Evolutionary conservation across 192 early-diverging fungal species (phyloP), one percentile per base, ranked within the genome.

Genomic region (Phlyctochytrium bullatum): DNA sequence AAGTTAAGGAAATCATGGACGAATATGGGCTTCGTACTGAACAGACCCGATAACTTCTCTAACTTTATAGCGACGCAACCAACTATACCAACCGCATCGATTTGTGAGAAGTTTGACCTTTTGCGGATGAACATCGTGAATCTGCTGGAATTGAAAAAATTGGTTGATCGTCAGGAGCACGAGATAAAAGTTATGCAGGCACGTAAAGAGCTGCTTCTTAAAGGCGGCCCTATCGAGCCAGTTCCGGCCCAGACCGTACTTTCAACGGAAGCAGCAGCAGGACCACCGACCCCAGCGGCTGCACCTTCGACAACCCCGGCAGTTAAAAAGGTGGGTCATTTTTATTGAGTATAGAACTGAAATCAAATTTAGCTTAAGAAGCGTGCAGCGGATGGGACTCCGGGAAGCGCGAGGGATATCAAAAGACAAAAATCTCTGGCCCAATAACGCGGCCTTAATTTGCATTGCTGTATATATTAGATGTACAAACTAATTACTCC

Each of bases 91-190:
- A 97, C 93, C 2, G 86, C 82, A 14, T 78, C 80, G 0, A 88
- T 97, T 24, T 91, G 90, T 73, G 81, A 86, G 28, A 88, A 88
- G 62, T 95, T 89, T 72, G 90, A 92, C 53, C 83, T 85, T 52
- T 73, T 97, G 56, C 87, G 89, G 61, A 78, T 80, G 50, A 89
- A 88, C 12, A 88, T 95, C 59, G 74, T 92, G 40, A 84, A 75
- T 27, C 69, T 96, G 67, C 73, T 94, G 57, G 95, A 97, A 65
- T 74, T 91, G 56, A 93, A 93, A 72, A 91, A 91, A 65, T 78
- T 81, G 3, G 87, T 84, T 0, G 95, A 97, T 70, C 92, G 90
- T 77, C 68, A 85, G 3, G 92, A 96, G 65, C 73, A 81, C 3
- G 94, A 96, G 53, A 52, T 73, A 1, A 52, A 25, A 25, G 31